Conservation (phyloP, 78 protist genomes). For the Speleostelium caveatum region DNA sequence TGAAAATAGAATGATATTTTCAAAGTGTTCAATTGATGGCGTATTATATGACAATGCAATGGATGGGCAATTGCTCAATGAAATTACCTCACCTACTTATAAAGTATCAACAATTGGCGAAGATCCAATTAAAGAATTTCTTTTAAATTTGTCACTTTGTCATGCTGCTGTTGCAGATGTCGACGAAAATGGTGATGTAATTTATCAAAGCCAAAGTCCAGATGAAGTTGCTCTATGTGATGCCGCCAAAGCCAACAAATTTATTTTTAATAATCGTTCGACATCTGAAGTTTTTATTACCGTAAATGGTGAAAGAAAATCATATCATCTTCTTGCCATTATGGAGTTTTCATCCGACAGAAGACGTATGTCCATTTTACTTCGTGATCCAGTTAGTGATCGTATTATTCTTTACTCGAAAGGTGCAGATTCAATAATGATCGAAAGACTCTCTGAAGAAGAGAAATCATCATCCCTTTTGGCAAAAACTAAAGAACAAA, state of each 20-base stretch:
- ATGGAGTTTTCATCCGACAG: constrained; percentile 81
- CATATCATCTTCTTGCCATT: constrained; percentile 11
- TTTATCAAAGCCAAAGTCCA: constrained; percentile 66
- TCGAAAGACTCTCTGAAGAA: constrained; percentile 8
- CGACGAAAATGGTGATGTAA: neutral
- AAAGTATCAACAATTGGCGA: neutral
- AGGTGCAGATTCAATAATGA: constrained; percentile 79
- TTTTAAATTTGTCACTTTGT: constrained; percentile 19
- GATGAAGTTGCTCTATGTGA: constrained; percentile 85
- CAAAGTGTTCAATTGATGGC: constrained; percentile 58
- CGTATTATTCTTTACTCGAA: constrained; percentile 20
- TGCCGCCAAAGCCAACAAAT: constrained; percentile 80
- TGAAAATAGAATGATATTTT: constrained; percentile 81
- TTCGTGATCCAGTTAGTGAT: constrained; percentile 12
- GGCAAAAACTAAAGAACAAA: neutral
- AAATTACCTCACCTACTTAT: neutral
- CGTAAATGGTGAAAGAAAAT: neutral
- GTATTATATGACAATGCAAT: constrained; percentile 3
- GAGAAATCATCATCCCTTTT: neutral
- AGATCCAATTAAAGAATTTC: neutral
- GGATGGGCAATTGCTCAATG: neutral
- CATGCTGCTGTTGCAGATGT: neutral
- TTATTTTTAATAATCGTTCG: constrained; percentile 7
- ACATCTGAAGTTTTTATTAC: neutral
- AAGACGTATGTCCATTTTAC: constrained; percentile 68